Evolutionary conservation across 129 eudicot genomes (phyloP).

Genomic region (Pittosporum tobira): DNA sequence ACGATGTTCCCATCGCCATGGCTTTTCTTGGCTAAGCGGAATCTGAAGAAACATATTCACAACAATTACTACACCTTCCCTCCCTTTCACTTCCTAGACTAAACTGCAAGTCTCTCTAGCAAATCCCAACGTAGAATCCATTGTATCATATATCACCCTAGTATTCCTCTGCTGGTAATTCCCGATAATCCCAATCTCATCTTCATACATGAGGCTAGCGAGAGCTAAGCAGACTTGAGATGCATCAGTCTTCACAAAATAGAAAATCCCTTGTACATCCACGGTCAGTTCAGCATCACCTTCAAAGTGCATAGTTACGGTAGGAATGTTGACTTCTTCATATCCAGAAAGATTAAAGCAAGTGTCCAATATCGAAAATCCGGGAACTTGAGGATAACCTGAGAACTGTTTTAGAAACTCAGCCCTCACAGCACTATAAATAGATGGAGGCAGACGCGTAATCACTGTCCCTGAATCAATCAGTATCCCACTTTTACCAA

Average conservation of each 20-base stretch:
- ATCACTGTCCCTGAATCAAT: conserved; percentile 94
- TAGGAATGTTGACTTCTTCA: conserved; percentile 63
- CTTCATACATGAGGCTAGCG: conserved; percentile 60
- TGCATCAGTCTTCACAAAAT: conserved; percentile 61
- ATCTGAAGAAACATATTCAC: conserved; percentile 15
- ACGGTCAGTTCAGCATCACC: conserved; percentile 40
- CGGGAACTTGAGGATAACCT: conserved; percentile 64
- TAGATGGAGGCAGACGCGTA: conserved; percentile 64
- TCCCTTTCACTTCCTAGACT: conserved; percentile 7
- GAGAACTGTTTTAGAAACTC: conserved; percentile 72
- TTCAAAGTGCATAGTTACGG: conserved; percentile 42
- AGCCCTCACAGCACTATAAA: conserved; percentile 48
- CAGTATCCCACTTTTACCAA: conserved; percentile 44
- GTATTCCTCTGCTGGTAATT: conserved; percentile 85
- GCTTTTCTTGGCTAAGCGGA: too few species aligned
- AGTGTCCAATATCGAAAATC: conserved; percentile 78
- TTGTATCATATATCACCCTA: conserved; percentile 71
- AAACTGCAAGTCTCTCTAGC: conserved; percentile 73
- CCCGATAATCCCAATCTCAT: conserved; percentile 76
- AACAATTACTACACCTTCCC: conserved; percentile 9
- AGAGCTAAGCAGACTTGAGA: conserved; percentile 91
- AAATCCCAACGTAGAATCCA: conserved; percentile 57
- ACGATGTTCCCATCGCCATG: conserved; percentile 4
- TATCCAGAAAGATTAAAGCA: conserved; percentile 69
- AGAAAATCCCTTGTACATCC: conserved; percentile 65